Percentiles rank a stretch among this genome's conserved stretches.
phyloP scores from a whole-genome alignment of 139 green algal species.

The Diplosphaera chodatii region DNA sequence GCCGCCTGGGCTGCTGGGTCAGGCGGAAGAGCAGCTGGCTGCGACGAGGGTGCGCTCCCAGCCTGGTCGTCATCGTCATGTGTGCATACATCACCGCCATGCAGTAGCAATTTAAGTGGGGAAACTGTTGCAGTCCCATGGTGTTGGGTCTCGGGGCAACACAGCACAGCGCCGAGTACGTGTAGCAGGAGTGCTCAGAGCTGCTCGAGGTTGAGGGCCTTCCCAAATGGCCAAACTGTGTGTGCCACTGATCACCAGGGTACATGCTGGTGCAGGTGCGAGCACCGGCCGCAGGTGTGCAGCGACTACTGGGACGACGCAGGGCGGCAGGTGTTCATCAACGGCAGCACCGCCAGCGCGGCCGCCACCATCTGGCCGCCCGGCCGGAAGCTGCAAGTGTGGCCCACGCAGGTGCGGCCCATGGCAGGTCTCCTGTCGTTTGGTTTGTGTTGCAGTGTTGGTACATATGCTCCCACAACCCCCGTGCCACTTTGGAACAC shows the following conservation, averaged over 20 bases:
- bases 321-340: neutral
- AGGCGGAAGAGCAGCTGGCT: conserved; percentile 9
- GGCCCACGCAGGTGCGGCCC: conserved; percentile 15
- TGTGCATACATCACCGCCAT: neutral
- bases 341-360: neutral
- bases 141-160: too few relatives aligned
- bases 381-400: conserved; percentile 19
- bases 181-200: too few relatives aligned
- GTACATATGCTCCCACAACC: too few relatives aligned
- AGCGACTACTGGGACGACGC: neutral
- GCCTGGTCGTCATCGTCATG: neutral
- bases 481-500: too few relatives aligned
- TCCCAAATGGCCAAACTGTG: neutral
- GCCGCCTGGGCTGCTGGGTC: neutral
- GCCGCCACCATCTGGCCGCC: neutral
- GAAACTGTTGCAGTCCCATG: too few relatives aligned
- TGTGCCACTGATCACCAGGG: neutral
- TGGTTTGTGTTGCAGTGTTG: too few relatives aligned
- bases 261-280: conserved; percentile 2
- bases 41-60: conserved; percentile 1
- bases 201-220: too few relatives aligned
- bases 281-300: conserved; percentile 20
- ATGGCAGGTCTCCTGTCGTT: too few relatives aligned
- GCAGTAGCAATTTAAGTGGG: neutral
- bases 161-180: too few relatives aligned